Percentiles rank a stretch among this genome's conserved stretches.
Conservation (phyloP, 2,329 filamentous ascomycete species). For the Amylocarpus encephaloides region DNA sequence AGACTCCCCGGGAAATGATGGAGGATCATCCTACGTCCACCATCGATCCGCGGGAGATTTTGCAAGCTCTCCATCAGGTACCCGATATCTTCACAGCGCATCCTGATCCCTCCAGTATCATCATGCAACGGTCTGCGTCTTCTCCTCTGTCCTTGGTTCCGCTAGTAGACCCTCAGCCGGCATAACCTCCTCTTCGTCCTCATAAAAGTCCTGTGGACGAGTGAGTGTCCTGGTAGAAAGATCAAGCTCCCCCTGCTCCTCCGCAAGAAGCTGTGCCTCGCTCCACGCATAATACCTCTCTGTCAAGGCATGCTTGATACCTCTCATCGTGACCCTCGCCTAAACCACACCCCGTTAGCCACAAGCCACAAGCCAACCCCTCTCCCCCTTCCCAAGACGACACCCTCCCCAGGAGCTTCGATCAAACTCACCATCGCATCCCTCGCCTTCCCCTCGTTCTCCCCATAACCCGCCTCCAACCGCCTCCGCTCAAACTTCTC, state of each 20-base stretch:
- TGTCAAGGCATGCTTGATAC: slow-evolving; percentile 78
- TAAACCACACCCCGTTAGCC: slow-evolving; percentile 33
- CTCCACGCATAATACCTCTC: slow-evolving; percentile 87
- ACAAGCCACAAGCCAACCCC: no score
- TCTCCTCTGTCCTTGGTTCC: not conserved
- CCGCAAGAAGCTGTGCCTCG: slow-evolving; percentile 62
- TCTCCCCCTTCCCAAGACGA: not conserved
- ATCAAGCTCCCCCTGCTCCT: slow-evolving; percentile 61
- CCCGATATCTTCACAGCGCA: no score
- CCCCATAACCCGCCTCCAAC: slow-evolving; percentile 66
- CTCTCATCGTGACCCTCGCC: slow-evolving; percentile 71
- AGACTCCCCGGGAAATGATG: no score
- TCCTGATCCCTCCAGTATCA: no score
- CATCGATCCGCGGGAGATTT: no score
- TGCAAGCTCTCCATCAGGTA: no score
- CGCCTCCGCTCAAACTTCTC: slow-evolving; percentile 62
- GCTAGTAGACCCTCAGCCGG: not conserved
- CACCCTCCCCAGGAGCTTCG: not conserved
- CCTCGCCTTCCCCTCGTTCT: slow-evolving; percentile 57
- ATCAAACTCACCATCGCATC: slow-evolving; percentile 55
- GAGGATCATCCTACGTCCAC: no score
- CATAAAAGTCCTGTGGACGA: slow-evolving; percentile 25
- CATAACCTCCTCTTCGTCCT: slow-evolving; percentile 10
- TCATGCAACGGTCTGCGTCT: not conserved
- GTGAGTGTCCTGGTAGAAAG: slow-evolving; percentile 27